Evolutionary conservation across 192 early-diverging fungal genomes (phyloP).

Genomic region (Linnemannia zychae): DNA sequence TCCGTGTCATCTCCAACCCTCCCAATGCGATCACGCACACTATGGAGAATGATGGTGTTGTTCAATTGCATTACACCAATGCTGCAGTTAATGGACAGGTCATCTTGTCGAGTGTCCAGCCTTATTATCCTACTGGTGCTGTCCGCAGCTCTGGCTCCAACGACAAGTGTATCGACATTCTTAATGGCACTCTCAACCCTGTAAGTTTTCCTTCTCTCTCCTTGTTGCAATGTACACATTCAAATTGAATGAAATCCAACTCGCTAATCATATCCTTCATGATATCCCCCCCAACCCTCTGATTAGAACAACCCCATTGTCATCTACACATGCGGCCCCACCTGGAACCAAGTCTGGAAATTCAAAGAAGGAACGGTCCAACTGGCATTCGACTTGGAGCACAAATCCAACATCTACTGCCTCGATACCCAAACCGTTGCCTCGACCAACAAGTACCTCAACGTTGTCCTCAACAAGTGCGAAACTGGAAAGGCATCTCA

Average conservation of each 20-base stretch:
- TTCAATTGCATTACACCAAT: slow-evolving; percentile 37
- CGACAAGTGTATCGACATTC: slow-evolving; percentile 43
- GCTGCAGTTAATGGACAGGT: slow-evolving; percentile 36
- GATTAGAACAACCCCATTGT: slow-evolving; percentile 13
- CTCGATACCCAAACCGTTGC: slow-evolving; percentile 9
- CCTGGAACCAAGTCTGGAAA: slow-evolving; percentile 31
- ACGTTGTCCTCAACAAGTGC: slow-evolving; percentile 16
- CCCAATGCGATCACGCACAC: slow-evolving; percentile 38
- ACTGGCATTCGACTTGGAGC: slow-evolving; percentile 12
- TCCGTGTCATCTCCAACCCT: slow-evolving; percentile 54
- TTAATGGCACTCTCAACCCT: slow-evolving; percentile 8
- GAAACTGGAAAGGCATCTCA: not conserved
- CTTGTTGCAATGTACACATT: not conserved
- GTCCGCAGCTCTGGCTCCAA: slow-evolving; percentile 28
- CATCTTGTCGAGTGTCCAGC: slow-evolving; percentile 52
- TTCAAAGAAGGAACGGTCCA: slow-evolving; percentile 26
- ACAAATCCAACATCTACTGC: slow-evolving; percentile 11
- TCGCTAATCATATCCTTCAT: not conserved
- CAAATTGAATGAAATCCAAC: not conserved
- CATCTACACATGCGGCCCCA: slow-evolving; percentile 8
- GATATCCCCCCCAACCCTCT: not conserved
- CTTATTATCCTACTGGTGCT: slow-evolving; percentile 44
- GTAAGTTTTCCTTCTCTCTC: slow-evolving; percentile 14
- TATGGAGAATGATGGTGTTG: slow-evolving; percentile 31
- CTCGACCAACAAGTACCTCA: not conserved